A percentile compares a stretch with the other conserved stretches of the same genome.
These are phyloP conservation scores for Effrenium voratum DNA, from an alignment of 73 alveolate species.

Conservation along the genomic window DNA sequence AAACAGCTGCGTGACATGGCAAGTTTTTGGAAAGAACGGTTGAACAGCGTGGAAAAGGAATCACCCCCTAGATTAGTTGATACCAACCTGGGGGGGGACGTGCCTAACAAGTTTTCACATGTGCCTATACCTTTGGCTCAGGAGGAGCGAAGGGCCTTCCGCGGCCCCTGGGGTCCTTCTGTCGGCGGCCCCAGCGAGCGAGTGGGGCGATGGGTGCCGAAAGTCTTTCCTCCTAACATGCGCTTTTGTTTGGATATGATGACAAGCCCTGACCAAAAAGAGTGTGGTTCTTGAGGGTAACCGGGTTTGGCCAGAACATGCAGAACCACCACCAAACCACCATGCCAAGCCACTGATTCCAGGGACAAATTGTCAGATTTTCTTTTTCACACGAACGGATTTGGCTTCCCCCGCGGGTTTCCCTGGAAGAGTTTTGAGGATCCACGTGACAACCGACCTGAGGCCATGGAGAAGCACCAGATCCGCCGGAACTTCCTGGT, in stretches of 20 bases:
- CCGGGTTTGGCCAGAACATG: not conserved
- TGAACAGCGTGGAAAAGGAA: no score
- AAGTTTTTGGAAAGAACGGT: no score
- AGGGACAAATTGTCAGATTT: not conserved
- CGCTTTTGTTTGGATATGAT: not conserved
- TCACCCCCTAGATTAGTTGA: no score
- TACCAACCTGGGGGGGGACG: no score
- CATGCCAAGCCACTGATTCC: not conserved
- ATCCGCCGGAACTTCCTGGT: slow-evolving; percentile 92
- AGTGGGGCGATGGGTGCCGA: not conserved
- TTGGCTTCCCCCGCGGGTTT: no score
- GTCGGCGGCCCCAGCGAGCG: not conserved
- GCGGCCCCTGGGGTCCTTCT: slow-evolving; percentile 87
- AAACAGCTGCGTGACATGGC: no score
- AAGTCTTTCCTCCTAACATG: not conserved
- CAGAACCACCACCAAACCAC: not conserved
- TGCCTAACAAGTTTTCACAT: no score
- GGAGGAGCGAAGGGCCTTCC: slow-evolving; percentile 77
- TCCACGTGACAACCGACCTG: no score
- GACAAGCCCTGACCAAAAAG: not conserved
- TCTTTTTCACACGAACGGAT: no score
- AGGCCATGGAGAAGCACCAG: slow-evolving; percentile 91
- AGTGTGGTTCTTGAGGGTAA: not conserved
- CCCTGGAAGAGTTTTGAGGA: no score
- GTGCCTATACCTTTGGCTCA: no score